These are phyloP conservation scores for Brachypodium distachyon DNA, from an alignment of 202 grass and related monocot species.

Conservation along the genomic window DNA sequence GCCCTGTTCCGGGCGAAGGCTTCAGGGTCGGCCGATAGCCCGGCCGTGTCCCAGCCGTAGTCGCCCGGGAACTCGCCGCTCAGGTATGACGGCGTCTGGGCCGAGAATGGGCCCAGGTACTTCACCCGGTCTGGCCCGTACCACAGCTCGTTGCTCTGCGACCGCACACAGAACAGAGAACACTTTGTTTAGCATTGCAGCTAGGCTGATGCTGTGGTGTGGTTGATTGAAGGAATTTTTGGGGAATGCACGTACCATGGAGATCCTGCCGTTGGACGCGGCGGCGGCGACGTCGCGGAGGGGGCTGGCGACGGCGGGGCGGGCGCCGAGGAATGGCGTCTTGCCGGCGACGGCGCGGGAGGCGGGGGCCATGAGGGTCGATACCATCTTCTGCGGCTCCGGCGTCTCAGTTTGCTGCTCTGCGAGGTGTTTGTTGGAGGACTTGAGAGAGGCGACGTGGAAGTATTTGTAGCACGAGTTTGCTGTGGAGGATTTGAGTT, in stretches of 20 bases:
- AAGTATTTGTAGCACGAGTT: slow-evolving; percentile 33
- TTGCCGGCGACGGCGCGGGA: slow-evolving; percentile 35
- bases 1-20: slow-evolving; percentile 90
- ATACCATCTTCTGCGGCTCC: slow-evolving; percentile 34
- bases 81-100: slow-evolving; percentile 89
- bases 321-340: slow-evolving; percentile 65
- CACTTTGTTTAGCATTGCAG: too few species aligned
- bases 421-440: neutral
- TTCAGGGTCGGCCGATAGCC: slow-evolving; percentile 93
- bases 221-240: too few species aligned
- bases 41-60: slow-evolving; percentile 96
- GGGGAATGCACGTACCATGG: slow-evolving; percentile 90
- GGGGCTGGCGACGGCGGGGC: slow-evolving; percentile 25
- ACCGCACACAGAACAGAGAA: neutral
- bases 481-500: slow-evolving; percentile 73
- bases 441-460: slow-evolving; percentile 15
- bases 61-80: slow-evolving; percentile 92
- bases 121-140: slow-evolving; percentile 87
- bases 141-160: slow-evolving; percentile 84
- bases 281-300: slow-evolving; percentile 50
- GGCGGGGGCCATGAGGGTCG: slow-evolving; percentile 60
- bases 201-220: neutral
- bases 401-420: neutral
- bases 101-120: slow-evolving; percentile 97
- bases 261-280: slow-evolving; percentile 48